Conservation (phyloP, 768 basidiomycete genomes). For the Boletus rufocinnamomeus region DNA sequence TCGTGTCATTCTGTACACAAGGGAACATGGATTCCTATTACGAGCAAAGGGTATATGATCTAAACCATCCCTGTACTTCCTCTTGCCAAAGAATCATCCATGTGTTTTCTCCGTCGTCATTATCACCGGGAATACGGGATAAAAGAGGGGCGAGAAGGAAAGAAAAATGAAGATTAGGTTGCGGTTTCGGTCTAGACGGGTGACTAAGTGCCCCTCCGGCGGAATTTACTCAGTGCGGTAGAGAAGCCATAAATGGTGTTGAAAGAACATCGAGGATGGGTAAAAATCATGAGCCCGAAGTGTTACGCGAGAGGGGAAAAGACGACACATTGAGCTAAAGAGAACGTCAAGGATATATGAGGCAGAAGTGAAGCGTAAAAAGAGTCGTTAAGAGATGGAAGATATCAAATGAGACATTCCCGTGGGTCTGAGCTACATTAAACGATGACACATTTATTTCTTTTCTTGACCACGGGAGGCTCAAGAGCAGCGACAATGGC, state of each 20-base stretch:
- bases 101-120: conserved; percentile 10
- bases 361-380: conserved; percentile 33
- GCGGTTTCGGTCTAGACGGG: conserved; percentile 28
- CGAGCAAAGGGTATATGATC: conserved; percentile 23
- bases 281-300: conserved; percentile 27
- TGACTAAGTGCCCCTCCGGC: conserved; percentile 25
- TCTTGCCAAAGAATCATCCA: conserved; percentile 24
- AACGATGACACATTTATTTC: conserved; percentile 79
- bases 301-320: conserved; percentile 21
- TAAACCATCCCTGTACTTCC: conserved; percentile 21
- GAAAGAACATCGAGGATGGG: conserved; percentile 28
- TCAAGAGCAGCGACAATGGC: conserved; percentile 99
- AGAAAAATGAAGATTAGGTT: conserved; percentile 24
- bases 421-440: conserved; percentile 46
- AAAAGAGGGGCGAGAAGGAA: conserved; percentile 8
- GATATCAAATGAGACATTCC: conserved; percentile 34
- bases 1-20: conserved; percentile 19
- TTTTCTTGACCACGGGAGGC: conserved; percentile 89
- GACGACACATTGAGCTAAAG: conserved; percentile 24
- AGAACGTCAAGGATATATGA: conserved; percentile 40
- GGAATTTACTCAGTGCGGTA: conserved; percentile 31
- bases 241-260: conserved; percentile 20
- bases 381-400: conserved; percentile 39
- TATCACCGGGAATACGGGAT: conserved; percentile 10
- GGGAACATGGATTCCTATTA: conserved; percentile 21